A percentile compares a stretch with the other conserved stretches of the same genome.
Evolutionary conservation across 129 eudicot genomes (phyloP).

Genomic region (Flaveria brownii): DNA sequence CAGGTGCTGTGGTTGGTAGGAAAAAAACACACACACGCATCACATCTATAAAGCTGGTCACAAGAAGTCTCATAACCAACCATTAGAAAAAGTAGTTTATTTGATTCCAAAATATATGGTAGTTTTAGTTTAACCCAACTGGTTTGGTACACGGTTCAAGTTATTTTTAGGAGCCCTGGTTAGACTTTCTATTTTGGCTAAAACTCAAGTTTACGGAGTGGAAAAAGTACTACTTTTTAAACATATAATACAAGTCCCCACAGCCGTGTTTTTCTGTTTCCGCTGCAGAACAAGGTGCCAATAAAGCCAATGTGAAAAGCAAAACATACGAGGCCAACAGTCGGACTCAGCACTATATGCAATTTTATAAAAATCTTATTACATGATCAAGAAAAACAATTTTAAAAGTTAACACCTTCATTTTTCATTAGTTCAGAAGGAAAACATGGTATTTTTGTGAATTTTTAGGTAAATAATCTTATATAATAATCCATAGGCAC

Average conservation of each 20-base stretch:
- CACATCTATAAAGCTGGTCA: no score
- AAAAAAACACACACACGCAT: no score
- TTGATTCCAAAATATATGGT: no score
- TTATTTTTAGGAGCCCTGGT: no score
- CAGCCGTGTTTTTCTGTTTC: background rate
- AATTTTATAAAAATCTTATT: background rate
- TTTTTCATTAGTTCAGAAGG: slow-evolving; percentile 24
- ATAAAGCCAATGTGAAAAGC: background rate
- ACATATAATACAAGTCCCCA: background rate
- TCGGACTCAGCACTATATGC: background rate
- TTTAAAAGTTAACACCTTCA: slow-evolving; percentile 21
- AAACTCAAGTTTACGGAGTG: background rate
- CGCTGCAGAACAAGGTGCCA: background rate
- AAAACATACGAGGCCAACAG: background rate
- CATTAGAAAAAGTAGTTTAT: no score
- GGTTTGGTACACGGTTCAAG: no score
- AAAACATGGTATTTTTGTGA: slow-evolving; percentile 25
- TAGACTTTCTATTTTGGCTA: no score
- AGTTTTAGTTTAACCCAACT: no score
- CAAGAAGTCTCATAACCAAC: no score
- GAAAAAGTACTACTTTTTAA: background rate
- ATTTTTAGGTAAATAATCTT: slow-evolving; percentile 23
- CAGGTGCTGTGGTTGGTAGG: no score
- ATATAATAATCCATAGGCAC: slow-evolving; percentile 20
- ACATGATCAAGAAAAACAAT: background rate